Evolutionary conservation across 257 asterid genomes (phyloP).

Genomic region (Anisodus tanguticus): DNA sequence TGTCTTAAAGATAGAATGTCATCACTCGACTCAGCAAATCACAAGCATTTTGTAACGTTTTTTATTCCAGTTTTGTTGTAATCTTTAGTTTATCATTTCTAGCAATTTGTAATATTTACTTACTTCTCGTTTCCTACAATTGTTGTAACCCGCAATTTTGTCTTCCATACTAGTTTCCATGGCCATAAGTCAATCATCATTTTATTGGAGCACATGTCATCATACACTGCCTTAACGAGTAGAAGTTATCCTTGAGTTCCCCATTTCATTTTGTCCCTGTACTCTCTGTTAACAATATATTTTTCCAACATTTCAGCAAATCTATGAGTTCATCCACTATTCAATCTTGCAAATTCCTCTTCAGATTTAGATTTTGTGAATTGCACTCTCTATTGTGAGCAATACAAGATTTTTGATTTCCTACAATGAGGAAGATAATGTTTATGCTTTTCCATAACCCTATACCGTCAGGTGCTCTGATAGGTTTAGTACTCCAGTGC

Average conservation of each 20-base stretch:
- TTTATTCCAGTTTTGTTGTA: too few relatives aligned
- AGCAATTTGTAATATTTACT: too few relatives aligned
- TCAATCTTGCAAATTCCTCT: neutral
- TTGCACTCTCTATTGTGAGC: neutral
- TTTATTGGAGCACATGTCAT: neutral
- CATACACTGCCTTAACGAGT: neutral
- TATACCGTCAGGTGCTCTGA: neutral
- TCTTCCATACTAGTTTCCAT: neutral
- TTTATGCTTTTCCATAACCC: too few relatives aligned
- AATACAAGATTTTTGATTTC: neutral
- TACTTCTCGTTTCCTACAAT: too few relatives aligned
- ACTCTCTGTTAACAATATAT: neutral
- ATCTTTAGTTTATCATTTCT: too few relatives aligned
- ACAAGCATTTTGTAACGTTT: too few relatives aligned
- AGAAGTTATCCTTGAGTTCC: neutral
- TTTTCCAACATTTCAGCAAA: neutral
- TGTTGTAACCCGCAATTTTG: too few relatives aligned
- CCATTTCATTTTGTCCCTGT: constrained; percentile 1
- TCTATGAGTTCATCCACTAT: neutral
- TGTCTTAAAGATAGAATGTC: too few relatives aligned
- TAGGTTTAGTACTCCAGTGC: neutral
- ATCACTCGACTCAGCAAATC: too few relatives aligned
- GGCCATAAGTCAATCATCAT: neutral
- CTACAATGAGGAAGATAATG: neutral
- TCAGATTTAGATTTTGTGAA: neutral